Conservation (phyloP, 176 grass and related monocot species). For the Bonia amplexicaulis region DNA sequence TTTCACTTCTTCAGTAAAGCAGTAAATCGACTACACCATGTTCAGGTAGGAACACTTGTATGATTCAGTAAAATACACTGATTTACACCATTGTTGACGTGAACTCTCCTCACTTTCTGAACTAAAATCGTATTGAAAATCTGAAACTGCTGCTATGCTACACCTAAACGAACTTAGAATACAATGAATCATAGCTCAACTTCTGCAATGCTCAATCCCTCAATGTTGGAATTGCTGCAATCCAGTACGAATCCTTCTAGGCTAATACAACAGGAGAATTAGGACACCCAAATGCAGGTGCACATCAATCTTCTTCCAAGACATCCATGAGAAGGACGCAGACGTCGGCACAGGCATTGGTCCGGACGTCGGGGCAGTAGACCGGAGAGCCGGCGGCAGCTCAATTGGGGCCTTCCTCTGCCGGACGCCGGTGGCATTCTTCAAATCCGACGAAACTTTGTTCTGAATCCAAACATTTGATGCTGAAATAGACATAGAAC, state of each 20-base stretch:
- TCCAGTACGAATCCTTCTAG: not conserved
- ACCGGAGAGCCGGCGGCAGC: constrained; percentile 27
- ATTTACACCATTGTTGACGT: not conserved
- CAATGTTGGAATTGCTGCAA: not conserved
- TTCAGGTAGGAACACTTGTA: not conserved
- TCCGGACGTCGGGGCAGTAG: not conserved
- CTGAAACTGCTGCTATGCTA: not conserved
- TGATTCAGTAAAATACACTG: not conserved
- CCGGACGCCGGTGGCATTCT: constrained; percentile 29
- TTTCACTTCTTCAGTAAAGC: not conserved
- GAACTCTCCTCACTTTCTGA: not conserved
- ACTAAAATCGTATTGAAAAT: not conserved
- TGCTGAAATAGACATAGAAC: constrained; percentile 37
- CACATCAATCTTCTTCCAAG: not conserved
- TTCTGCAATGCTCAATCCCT: not conserved
- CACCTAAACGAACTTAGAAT: not conserved
- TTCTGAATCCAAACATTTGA: constrained; percentile 46
- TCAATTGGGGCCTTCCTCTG: constrained; percentile 29
- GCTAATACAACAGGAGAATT: not conserved
- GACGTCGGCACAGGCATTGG: constrained; percentile 1
- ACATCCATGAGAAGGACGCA: not conserved
- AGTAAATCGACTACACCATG: not conserved
- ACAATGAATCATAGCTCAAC: not conserved
- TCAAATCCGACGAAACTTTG: constrained; percentile 17
- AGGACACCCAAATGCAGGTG: not conserved